These are phyloP conservation scores for Boletus coccyginus DNA, from an alignment of 768 basidiomycete genomes.

Conservation along the genomic window DNA sequence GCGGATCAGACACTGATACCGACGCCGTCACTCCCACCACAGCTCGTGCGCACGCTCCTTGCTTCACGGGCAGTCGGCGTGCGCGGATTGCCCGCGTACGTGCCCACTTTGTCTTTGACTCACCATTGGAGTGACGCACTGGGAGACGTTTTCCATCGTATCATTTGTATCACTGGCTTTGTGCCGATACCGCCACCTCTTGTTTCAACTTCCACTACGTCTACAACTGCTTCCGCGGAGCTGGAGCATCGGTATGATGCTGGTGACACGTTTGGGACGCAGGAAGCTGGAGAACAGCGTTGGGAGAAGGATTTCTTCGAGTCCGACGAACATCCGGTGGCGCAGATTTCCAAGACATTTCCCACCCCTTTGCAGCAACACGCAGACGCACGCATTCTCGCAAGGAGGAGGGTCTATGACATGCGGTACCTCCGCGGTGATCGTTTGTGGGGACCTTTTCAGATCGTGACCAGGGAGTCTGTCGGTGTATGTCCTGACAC, in stretches of 20 bases:
- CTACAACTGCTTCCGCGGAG: not conserved
- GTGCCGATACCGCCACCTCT: slow-evolving; percentile 28
- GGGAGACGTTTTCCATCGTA: slow-evolving; percentile 39
- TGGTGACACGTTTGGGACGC: not conserved
- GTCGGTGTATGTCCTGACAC: not conserved
- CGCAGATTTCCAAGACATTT: slow-evolving; percentile 2
- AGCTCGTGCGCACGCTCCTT: slow-evolving; percentile 27
- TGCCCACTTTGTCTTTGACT: slow-evolving; percentile 13
- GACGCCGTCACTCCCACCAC: slow-evolving; percentile 34
- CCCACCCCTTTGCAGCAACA: slow-evolving; percentile 14
- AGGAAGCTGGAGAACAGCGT: not conserved
- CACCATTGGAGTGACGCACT: slow-evolving; percentile 29
- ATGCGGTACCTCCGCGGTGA: slow-evolving; percentile 30
- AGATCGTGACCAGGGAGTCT: slow-evolving; percentile 12
- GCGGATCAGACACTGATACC: not conserved
- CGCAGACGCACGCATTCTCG: slow-evolving; percentile 26
- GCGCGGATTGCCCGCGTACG: slow-evolving; percentile 12
- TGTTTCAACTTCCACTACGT: not conserved
- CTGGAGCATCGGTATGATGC: not conserved
- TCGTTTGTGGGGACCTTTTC: slow-evolving; percentile 30
- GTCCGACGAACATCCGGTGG: not conserved
- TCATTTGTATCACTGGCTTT: slow-evolving; percentile 46
- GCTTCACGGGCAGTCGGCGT: slow-evolving; percentile 21
- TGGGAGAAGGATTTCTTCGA: not conserved
- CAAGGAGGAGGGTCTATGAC: slow-evolving; percentile 29